phyloP scores from a whole-genome alignment of 805 yeast genomes.

The Aciculoconidium aculeatum region DNA sequence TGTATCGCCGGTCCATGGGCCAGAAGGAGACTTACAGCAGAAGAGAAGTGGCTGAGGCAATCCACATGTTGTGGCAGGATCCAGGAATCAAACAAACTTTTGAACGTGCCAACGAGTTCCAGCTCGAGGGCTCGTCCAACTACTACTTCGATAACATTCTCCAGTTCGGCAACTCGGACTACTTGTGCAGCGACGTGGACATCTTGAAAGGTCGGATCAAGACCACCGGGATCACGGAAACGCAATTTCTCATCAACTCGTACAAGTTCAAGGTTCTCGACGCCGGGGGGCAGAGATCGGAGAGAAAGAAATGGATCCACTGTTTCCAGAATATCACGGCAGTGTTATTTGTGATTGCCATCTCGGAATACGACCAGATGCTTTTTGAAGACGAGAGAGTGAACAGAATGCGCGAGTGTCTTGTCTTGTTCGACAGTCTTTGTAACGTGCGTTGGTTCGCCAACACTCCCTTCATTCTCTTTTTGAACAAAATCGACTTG shows the following conservation, averaged over 20 bases:
- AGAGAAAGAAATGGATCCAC: constrained; percentile 90
- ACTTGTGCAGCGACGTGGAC: constrained; percentile 73
- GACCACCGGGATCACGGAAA: constrained; percentile 93
- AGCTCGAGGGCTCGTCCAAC: constrained; percentile 75
- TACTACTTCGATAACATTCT: constrained; percentile 74
- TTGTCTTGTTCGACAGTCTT: constrained; percentile 74
- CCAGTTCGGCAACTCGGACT: constrained; percentile 58
- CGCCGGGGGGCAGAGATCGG: constrained; percentile 95
- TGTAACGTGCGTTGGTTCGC: constrained; percentile 83
- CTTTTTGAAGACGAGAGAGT: constrained; percentile 85
- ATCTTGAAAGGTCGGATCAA: constrained; percentile 87
- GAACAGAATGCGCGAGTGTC: constrained; percentile 86
- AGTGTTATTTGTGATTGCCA: constrained; percentile 81
- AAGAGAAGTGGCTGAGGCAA: constrained; percentile 64
- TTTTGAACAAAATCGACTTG: constrained; percentile 83
- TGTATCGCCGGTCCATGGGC: too few species aligned
- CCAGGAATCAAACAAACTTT: constrained; percentile 58
- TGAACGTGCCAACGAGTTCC: constrained; percentile 66
- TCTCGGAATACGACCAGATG: constrained; percentile 88
- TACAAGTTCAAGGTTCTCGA: constrained; percentile 74
- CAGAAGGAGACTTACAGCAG: constrained; percentile 22
- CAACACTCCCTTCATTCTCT: constrained; percentile 82
- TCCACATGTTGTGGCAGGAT: constrained; percentile 69
- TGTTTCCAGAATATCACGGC: constrained; percentile 89
- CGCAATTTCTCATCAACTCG: constrained; percentile 60